Base-by-base conservation (phyloP, 352 stramenopile species). In the Paralagenidium karlingii region DNA sequence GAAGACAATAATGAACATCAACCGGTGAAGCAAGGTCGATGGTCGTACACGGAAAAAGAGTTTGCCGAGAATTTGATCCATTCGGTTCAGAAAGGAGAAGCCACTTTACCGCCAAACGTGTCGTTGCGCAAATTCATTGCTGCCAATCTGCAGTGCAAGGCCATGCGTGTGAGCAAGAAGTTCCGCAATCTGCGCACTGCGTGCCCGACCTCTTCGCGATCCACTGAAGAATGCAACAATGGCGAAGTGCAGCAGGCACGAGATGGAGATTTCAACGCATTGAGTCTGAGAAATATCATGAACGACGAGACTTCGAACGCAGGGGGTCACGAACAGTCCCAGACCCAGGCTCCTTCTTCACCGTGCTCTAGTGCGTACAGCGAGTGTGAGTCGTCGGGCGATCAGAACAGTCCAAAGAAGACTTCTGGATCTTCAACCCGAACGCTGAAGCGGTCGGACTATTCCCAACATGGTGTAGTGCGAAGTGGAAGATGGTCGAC, bases 231-330 rank as follows among this genome's bases (percentile, higher is more conserved):
- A n/a, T n/a, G n/a, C n/a, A n/a, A 25, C 34, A 3, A 49, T 60
- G 5, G 33, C 32, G 32, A 51, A 13, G 24, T 22, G 47, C 46
- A 43, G 45, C 36, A 12, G 47, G 29, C 38, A 16, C 43, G 54
- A 13, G 38, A 49, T 19, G 47, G 58, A 46, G 43, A 45, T 19
- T 83, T 83, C 47, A 77, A 83, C 51, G 52, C 69, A 20, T 57
- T 84, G 8, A 81, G 69, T 37, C 49, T 84, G n/a, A 55, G 58
- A 31, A 77, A 58, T n/a, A 84, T 85, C 51, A 82, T 81, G 68
- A 82, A 82, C 47, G 64, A 70, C 27, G 68, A 85, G 22, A 47
- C 49, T 7, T 36, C 25, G 22, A n/a, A 22, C 32, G n/a, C n/a
- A n/a, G n/a, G n/a, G n/a, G n/a, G n/a, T n/a, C n/a, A n/a, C n/a